Conservation (phyloP, 2,329 filamentous ascomycete genomes). For the Clonostachys sp. region DNA sequence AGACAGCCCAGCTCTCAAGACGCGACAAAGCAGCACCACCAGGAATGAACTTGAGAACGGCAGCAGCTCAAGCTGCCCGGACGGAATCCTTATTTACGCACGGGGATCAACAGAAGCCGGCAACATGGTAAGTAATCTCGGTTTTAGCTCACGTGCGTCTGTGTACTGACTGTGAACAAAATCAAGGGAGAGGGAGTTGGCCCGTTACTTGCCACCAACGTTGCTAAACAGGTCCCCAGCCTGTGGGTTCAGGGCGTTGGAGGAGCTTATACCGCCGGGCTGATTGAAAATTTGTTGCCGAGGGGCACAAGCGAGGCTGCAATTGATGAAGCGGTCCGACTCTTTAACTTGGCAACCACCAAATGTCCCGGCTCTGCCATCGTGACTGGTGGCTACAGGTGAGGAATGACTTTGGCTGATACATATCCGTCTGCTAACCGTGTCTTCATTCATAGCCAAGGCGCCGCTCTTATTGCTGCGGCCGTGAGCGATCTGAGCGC, state of each 20-base stretch:
- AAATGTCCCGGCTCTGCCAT: conserved; percentile 38
- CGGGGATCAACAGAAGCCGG: conserved; percentile 30
- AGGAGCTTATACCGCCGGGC: conserved; percentile 26
- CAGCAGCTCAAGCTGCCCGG: conserved; percentile 20
- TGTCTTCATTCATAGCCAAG: conserved; percentile 19
- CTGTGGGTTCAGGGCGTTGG: conserved; percentile 40
- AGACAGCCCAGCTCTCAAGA: no score
- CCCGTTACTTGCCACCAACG: conserved; percentile 16
- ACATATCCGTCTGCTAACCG: not conserved
- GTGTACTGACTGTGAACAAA: not conserved
- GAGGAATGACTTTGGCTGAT: not conserved
- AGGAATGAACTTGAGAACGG: conserved; percentile 20
- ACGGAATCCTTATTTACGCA: conserved; percentile 30
- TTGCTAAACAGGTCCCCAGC: conserved; percentile 17
- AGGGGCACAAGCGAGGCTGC: conserved; percentile 26
- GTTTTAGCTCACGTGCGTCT: not conserved
- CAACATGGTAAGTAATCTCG: conserved; percentile 22
- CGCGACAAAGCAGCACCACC: conserved; percentile 3
- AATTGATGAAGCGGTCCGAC: conserved; percentile 31
- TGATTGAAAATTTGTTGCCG: conserved; percentile 28
- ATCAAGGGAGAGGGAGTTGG: conserved; percentile 17
- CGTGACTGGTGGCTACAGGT: conserved; percentile 32
- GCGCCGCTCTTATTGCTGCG: conserved; percentile 34
- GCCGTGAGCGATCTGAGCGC: conserved; percentile 24
- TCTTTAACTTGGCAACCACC: conserved; percentile 29